Conservation (phyloP, 2,329 filamentous ascomycete species). For the Talaromyces sp. region DNA sequence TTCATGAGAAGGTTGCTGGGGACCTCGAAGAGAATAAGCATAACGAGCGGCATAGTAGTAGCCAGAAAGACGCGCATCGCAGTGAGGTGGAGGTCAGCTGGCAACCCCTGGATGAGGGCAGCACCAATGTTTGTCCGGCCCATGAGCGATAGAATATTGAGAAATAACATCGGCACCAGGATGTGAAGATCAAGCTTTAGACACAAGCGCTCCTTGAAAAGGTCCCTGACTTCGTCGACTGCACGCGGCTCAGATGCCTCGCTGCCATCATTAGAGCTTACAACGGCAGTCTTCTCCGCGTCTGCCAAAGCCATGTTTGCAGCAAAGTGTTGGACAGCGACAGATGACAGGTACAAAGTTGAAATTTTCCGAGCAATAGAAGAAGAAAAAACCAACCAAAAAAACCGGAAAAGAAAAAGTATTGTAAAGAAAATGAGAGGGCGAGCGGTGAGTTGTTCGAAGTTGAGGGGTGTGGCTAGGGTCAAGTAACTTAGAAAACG, state of each 20-base stretch:
- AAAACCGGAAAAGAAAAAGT: not conserved
- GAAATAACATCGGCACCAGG: not conserved
- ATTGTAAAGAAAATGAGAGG: not conserved
- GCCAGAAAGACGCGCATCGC: not conserved
- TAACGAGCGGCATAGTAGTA: not conserved
- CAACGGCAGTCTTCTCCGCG: not conserved
- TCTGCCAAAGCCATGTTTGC: not conserved
- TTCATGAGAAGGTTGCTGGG: slow-evolving; percentile 8
- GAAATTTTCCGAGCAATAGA: no score
- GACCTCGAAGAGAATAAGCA: slow-evolving; percentile 6
- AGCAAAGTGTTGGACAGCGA: not conserved
- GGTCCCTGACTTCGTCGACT: not conserved
- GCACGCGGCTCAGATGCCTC: not conserved
- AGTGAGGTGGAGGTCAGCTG: not conserved
- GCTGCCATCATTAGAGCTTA: slow-evolving; percentile 8
- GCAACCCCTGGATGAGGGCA: slow-evolving; percentile 1
- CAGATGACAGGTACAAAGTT: not conserved
- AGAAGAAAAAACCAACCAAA: not conserved
- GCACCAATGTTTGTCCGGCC: slow-evolving; percentile 7
- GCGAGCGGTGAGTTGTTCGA: not conserved
- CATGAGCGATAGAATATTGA: slow-evolving; percentile 9
- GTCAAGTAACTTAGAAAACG: no score
- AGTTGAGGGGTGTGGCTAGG: not conserved
- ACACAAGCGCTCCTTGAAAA: slow-evolving; percentile 10
- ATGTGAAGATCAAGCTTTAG: slow-evolving; percentile 1